A percentile compares a stretch with the other conserved stretches of the same genome.
Evolutionary conservation across 805 yeast species (phyloP).

Genomic region (Candida coquimbonensis): DNA sequence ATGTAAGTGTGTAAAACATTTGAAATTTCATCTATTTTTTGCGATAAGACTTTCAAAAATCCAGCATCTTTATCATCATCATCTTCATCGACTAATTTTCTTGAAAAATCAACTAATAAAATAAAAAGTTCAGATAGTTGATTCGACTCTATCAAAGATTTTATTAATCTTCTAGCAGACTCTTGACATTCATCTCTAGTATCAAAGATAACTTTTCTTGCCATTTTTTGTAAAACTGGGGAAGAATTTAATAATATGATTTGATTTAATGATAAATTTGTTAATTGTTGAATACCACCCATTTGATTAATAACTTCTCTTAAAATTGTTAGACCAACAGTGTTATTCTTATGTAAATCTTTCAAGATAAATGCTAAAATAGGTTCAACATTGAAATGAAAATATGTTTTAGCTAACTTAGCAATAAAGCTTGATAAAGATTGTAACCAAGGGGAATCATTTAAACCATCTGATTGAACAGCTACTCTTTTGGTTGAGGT

Average conservation of each 20-base stretch:
- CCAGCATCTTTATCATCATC: slow-evolving; percentile 33
- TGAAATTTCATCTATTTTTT: slow-evolving; percentile 63
- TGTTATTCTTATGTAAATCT: slow-evolving; percentile 53
- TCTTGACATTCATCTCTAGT: slow-evolving; percentile 38
- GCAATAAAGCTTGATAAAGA: slow-evolving; percentile 77
- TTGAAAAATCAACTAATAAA: slow-evolving; percentile 45
- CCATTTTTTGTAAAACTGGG: slow-evolving; percentile 44
- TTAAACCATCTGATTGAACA: slow-evolving; percentile 71
- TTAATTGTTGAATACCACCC: slow-evolving; percentile 71
- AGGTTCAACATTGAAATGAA: slow-evolving; percentile 52
- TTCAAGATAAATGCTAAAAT: slow-evolving; percentile 54
- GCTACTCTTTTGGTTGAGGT: slow-evolving; percentile 57
- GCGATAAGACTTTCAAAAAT: slow-evolving; percentile 59
- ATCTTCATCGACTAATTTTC: slow-evolving; percentile 30
- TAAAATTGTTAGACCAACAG: slow-evolving; percentile 55
- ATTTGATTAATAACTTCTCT: slow-evolving; percentile 61
- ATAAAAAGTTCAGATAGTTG: slow-evolving; percentile 59
- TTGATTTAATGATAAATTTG: slow-evolving; percentile 61
- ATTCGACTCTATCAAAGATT: slow-evolving; percentile 35
- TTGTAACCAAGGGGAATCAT: slow-evolving; percentile 79
- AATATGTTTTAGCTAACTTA: slow-evolving; percentile 50
- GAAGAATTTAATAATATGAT: slow-evolving; percentile 62
- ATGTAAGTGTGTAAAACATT: slow-evolving; percentile 60
- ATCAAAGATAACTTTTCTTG: slow-evolving; percentile 47
- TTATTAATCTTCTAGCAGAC: slow-evolving; percentile 46